Conservation (phyloP, 2,329 filamentous ascomycete genomes). For the Diaporthe velutina region DNA sequence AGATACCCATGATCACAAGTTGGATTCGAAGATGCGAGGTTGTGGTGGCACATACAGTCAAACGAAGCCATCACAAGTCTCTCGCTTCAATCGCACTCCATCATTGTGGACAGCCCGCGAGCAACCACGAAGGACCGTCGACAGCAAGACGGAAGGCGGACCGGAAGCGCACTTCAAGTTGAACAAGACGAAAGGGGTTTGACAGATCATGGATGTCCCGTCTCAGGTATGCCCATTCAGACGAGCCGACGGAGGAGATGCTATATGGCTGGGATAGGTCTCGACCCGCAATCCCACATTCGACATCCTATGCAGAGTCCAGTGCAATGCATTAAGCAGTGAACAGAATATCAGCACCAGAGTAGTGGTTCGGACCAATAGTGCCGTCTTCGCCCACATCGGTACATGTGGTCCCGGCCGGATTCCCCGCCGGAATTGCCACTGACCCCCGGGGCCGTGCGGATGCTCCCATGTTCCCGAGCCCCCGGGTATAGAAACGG, state of each 20-base stretch:
- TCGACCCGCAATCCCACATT: background rate
- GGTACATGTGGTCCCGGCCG: background rate
- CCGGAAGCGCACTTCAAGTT: too few species aligned
- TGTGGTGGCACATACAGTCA: too few species aligned
- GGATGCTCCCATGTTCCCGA: background rate
- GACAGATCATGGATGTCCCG: background rate
- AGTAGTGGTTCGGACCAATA: background rate
- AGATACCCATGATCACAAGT: too few species aligned
- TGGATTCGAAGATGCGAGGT: too few species aligned
- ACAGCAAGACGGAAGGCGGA: too few species aligned
- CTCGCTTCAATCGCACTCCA: background rate
- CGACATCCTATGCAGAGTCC: background rate
- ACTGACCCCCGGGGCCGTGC: background rate
- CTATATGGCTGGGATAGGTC: accelerated
- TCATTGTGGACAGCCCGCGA: too few species aligned
- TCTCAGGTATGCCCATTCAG: too few species aligned
- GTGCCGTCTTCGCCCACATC: background rate
- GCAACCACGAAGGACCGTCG: too few species aligned
- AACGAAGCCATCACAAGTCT: background rate
- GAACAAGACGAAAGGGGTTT: background rate
- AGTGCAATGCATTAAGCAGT: too few species aligned
- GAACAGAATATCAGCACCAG: too few species aligned
- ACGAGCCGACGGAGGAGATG: background rate
- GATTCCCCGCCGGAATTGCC: background rate
- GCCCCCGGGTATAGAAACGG: background rate